Percentiles rank a stretch among this genome's conserved stretches.
These are phyloP conservation scores for Helotiales sp. DNA, from an alignment of 2,329 filamentous ascomycete genomes.

Conservation along the genomic window DNA sequence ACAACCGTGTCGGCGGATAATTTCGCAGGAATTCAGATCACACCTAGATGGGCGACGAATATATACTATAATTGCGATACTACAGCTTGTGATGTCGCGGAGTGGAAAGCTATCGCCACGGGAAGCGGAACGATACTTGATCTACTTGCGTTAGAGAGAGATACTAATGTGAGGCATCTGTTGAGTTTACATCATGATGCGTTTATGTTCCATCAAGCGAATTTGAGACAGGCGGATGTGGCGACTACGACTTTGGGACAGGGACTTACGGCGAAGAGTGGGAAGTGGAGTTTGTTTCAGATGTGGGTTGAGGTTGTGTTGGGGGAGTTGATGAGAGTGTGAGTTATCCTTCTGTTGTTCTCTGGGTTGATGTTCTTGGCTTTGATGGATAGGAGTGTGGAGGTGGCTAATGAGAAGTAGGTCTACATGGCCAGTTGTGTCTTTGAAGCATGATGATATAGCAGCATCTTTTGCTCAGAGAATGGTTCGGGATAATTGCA, in stretches of 20 bases:
- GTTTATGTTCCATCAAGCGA: constrained; percentile 58
- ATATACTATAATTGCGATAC: constrained; percentile 66
- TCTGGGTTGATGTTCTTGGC: background rate
- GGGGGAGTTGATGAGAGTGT: constrained; percentile 21
- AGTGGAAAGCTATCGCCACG: constrained; percentile 60
- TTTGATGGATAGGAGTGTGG: background rate
- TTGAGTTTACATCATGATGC: constrained; percentile 45
- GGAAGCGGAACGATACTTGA: constrained; percentile 53
- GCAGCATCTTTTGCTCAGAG: constrained; percentile 50
- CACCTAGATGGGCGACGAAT: constrained; percentile 60
- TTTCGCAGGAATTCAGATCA: constrained; percentile 54
- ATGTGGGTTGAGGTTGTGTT: constrained; percentile 30
- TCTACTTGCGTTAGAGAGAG: constrained; percentile 50
- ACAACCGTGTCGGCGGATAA: constrained; percentile 52
- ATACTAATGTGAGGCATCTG: constrained; percentile 55
- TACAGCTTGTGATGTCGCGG: constrained; percentile 52
- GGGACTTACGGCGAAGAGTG: constrained; percentile 6
- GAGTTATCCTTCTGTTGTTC: background rate
- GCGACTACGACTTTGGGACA: constrained; percentile 2
- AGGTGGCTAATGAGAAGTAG: background rate
- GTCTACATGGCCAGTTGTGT: constrained; percentile 49
- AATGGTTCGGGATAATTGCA: constrained; percentile 28
- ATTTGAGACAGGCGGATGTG: constrained; percentile 52
- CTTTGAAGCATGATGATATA: constrained; percentile 55
- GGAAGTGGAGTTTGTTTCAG: constrained; percentile 21